These are phyloP conservation scores for Petrea volubilis DNA, from an alignment of 257 asterid genomes.

Conservation along the genomic window DNA sequence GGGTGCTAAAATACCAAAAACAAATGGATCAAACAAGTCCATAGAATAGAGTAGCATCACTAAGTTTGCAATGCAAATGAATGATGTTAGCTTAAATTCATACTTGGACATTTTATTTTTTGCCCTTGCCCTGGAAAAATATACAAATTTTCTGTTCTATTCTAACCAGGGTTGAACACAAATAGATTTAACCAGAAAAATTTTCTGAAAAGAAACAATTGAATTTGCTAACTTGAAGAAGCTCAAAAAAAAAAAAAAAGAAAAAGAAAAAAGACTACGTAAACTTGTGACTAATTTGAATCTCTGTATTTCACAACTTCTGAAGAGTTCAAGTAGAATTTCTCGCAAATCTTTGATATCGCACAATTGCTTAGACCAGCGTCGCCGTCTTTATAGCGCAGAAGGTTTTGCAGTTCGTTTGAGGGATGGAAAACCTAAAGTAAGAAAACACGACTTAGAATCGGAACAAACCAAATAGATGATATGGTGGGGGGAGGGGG, in stretches of 20 bases:
- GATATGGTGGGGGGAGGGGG: too few species aligned
- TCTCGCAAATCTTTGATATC: conserved; percentile 63
- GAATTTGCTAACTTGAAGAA: conserved; percentile 5
- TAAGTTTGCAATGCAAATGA: background rate
- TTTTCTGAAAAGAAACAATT: conserved; percentile 13
- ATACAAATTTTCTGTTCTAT: background rate
- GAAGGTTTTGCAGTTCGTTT: conserved; percentile 64
- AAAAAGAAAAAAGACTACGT: background rate
- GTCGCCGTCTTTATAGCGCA: conserved; percentile 36
- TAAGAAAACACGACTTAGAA: background rate
- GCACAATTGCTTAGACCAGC: conserved; percentile 48
- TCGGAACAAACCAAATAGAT: too few species aligned
- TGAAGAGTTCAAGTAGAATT: conserved; percentile 47
- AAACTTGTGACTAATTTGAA: conserved; percentile 38
- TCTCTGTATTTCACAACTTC: conserved; percentile 65
- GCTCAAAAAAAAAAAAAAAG: background rate
- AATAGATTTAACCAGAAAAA: conserved; percentile 3
- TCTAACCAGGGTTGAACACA: background rate
- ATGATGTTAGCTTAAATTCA: background rate
- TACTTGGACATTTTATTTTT: background rate
- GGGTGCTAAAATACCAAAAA: too few species aligned
- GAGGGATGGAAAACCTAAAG: conserved; percentile 67
- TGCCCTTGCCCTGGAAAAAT: background rate
- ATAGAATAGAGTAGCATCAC: background rate
- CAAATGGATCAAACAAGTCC: background rate